Evolutionary conservation across 1,284 basidiomycete species (phyloP).

Genomic region (Leucoagaricus sp.): DNA sequence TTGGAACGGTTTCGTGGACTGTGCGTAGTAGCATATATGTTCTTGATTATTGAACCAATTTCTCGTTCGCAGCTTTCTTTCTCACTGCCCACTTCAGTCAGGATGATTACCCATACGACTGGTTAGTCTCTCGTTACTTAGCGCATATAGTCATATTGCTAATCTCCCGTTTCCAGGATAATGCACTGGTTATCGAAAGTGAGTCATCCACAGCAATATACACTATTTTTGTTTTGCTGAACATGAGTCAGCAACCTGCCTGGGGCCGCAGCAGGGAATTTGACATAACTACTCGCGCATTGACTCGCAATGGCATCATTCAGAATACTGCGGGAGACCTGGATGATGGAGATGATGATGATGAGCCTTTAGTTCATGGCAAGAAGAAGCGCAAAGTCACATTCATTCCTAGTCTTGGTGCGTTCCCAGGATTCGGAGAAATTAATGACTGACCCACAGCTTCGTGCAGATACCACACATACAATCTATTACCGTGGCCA

Average conservation of each 20-base stretch:
- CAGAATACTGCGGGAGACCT: slow-evolving; percentile 72
- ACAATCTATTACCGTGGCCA: slow-evolving; percentile 86
- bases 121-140: slow-evolving; percentile 41
- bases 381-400: slow-evolving; percentile 72
- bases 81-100: slow-evolving; percentile 83
- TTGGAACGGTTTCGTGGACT: slow-evolving; percentile 86
- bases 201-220: slow-evolving; percentile 4
- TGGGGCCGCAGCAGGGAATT: slow-evolving; percentile 85
- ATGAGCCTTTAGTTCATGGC: slow-evolving; percentile 59
- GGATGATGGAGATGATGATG: slow-evolving; percentile 75
- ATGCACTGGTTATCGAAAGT: slow-evolving; percentile 87
- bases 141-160: slow-evolving; percentile 3
- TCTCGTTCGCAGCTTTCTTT: slow-evolving; percentile 69
- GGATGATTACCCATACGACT: slow-evolving; percentile 84
- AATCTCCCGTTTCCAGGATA: slow-evolving; percentile 47
- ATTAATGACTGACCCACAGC: slow-evolving; percentile 22
- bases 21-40: slow-evolving; percentile 41
- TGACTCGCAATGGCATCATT: slow-evolving; percentile 59
- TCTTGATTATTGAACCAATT: neutral
- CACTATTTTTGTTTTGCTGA: neutral
- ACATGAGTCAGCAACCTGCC: slow-evolving; percentile 65
- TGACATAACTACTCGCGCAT: slow-evolving; percentile 79
- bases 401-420: slow-evolving; percentile 76
- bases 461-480: slow-evolving; percentile 71
- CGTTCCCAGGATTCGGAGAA: slow-evolving; percentile 27